A percentile compares a stretch with the other conserved stretches of the same genome.
Conservation (phyloP, 2,329 filamentous ascomycete species). For the Monosporascus sp. region DNA sequence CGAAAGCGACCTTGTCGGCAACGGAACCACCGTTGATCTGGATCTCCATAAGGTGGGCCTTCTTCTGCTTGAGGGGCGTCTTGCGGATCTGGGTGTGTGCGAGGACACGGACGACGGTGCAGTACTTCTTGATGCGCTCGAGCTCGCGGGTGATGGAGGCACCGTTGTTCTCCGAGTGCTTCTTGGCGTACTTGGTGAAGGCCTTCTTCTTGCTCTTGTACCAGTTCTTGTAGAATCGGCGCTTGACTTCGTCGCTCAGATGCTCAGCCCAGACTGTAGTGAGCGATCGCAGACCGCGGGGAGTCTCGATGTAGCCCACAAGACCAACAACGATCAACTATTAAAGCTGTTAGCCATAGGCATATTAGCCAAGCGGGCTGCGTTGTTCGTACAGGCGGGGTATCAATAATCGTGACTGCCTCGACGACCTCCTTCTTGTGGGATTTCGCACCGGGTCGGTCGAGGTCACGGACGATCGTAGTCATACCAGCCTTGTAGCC, state of each 20-base stretch:
- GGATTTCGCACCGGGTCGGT: constrained; percentile 97
- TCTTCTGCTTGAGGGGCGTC: constrained; percentile 99
- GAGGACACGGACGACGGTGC: constrained; percentile 97
- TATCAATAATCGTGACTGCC: constrained; percentile 83
- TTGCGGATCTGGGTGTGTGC: constrained; percentile 99
- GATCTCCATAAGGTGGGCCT: constrained; percentile 99
- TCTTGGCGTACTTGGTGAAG: constrained; percentile 99
- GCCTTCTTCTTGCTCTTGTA: constrained; percentile 99
- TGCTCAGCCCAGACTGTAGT: constrained; percentile 99
- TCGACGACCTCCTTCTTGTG: constrained; percentile 99
- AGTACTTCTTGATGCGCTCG: constrained; percentile 99
- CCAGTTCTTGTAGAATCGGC: constrained; percentile 99
- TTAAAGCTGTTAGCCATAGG: constrained; percentile 64
- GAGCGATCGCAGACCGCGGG: constrained; percentile 97
- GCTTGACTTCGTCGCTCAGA: constrained; percentile 96
- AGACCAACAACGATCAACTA: constrained; percentile 99
- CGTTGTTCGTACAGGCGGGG: constrained; percentile 89
- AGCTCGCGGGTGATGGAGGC: constrained; percentile 92
- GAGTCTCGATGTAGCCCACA: constrained; percentile 99
- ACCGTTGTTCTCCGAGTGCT: constrained; percentile 92
- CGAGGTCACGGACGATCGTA: constrained; percentile 98
- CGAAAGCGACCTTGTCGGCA: constrained; percentile 95
- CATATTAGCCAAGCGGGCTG: constrained; percentile 71
- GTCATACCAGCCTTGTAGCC: constrained; percentile 99
- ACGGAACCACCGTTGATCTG: constrained; percentile 98